Base-by-base conservation (phyloP, 2,329 filamentous ascomycete genomes). In the Ophiostoma perfectum region DNA sequence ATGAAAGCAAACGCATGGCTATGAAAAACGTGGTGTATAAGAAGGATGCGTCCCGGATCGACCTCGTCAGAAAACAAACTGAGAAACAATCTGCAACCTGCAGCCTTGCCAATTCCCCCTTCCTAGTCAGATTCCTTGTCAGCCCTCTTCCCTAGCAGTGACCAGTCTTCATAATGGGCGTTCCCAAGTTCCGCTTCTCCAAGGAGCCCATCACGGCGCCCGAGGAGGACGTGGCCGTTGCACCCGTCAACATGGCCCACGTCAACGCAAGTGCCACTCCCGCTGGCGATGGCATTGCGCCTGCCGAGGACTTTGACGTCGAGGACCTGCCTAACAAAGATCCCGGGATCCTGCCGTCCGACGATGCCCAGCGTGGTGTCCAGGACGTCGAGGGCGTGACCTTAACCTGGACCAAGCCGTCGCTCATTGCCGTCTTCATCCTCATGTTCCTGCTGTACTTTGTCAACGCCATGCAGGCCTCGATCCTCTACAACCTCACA, bases 381-480 rank as follows among this genome's bases (percentile, higher is more conserved):
- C 78, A 80, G 70, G 78, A 79, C 55, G 78, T 83, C n/a, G 79
- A 83, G 72, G 82, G 81, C 27, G 77, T 79, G 16, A 79, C 81
- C 38, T 79, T 78, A 64, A 78, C 79, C 27, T 81, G 81, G 80
- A 75, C 77, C 0, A 78, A 70, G 66, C 72, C 72, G 41, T 75
- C 81, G 66, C 75, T 83, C 12, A 77, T 80, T 12, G 45, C 76
- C 1, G 80, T 81, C 60, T 83, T 83, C 68, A 67, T 75, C 55
- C 74, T 81, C 12, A 78, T 86, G 69, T 86, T 80, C 76, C 70
- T 83, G 1, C 76, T 85, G 38, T 82, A 82, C 74, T 80, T 85
- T 60, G 79, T 82, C 72, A 83, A 84, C 63, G 81, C 80, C 5
- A 78, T 85, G 65, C 79, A 82, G 64, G 75, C 76, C 11, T 78